phyloP scores from a whole-genome alignment of 2,329 filamentous ascomycete species.

The Chaetomiaceae sp. region DNA sequence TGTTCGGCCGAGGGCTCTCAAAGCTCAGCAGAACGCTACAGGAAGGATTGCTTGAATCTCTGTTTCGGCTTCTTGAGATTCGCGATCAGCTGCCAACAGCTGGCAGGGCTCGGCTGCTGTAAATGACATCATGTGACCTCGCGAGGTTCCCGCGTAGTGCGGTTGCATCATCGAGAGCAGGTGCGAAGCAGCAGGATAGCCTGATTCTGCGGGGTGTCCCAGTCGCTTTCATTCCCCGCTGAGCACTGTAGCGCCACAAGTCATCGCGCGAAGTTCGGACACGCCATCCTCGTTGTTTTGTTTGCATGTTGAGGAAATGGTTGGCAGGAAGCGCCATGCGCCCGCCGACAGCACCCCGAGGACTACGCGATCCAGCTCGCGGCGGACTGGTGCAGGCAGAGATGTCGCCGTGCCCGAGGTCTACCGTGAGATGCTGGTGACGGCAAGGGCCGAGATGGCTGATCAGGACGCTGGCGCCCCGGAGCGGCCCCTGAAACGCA shows the following conservation, averaged over 20 bases:
- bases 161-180: not conserved
- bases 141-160: conserved; percentile 4
- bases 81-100: not conserved
- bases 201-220: no score
- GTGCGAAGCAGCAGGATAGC: no score
- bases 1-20: no score
- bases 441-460: conserved; percentile 8
- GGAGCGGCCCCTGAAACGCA: conserved; percentile 39
- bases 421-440: conserved; percentile 19
- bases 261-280: no score
- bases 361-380: conserved; percentile 7
- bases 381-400: not conserved
- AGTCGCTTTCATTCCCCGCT: no score
- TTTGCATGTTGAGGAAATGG: conserved; percentile 21
- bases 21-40: no score
- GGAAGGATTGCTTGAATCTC: no score
- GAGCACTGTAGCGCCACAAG: no score
- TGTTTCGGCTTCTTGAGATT: no score
- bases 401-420: conserved; percentile 15
- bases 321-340: conserved; percentile 23
- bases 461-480: not conserved
- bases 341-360: conserved; percentile 10
- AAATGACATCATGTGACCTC: conserved; percentile 8
- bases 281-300: not conserved
- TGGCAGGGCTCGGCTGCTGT: not conserved